Evolutionary conservation across 768 basidiomycete species (phyloP).

Genomic region (Boletus rubescentipes): DNA sequence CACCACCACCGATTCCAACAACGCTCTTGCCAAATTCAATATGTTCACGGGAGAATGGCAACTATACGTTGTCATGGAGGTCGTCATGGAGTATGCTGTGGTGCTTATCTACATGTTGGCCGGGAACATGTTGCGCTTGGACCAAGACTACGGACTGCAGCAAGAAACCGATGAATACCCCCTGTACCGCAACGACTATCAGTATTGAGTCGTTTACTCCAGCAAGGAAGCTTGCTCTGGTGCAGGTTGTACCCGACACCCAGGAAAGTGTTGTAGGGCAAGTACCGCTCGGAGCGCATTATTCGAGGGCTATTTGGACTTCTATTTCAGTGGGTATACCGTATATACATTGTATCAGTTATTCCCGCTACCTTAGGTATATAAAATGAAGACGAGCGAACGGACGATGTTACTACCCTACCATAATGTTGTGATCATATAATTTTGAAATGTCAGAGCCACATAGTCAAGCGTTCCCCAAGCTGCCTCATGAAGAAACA

Average conservation of each 20-base stretch:
- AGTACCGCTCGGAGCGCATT: neutral
- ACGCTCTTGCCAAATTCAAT: conserved; percentile 53
- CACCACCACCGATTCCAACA: conserved; percentile 24
- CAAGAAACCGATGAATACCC: conserved; percentile 28
- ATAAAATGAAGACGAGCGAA: neutral
- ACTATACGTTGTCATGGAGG: conserved; percentile 55
- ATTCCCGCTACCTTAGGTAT: too few relatives aligned
- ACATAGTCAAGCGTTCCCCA: conserved; percentile 75
- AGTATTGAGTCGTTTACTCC: conserved; percentile 16
- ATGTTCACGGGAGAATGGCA: conserved; percentile 57
- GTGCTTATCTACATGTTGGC: conserved; percentile 42
- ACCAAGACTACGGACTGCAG: conserved; percentile 32
- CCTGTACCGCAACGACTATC: conserved; percentile 38
- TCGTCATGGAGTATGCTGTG: conserved; percentile 59
- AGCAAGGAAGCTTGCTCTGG: neutral
- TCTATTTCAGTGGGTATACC: neutral
- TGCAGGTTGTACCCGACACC: neutral
- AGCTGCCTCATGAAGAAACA: conserved; percentile 37
- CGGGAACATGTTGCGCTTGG: conserved; percentile 29
- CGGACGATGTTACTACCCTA: neutral
- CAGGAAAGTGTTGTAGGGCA: neutral
- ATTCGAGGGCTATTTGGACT: neutral
- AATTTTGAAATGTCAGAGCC: conserved; percentile 48
- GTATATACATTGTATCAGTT: neutral
- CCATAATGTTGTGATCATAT: neutral